phyloP scores from a whole-genome alignment of 1,139 yeast species.

The Nakaseomyces delphensis region DNA sequence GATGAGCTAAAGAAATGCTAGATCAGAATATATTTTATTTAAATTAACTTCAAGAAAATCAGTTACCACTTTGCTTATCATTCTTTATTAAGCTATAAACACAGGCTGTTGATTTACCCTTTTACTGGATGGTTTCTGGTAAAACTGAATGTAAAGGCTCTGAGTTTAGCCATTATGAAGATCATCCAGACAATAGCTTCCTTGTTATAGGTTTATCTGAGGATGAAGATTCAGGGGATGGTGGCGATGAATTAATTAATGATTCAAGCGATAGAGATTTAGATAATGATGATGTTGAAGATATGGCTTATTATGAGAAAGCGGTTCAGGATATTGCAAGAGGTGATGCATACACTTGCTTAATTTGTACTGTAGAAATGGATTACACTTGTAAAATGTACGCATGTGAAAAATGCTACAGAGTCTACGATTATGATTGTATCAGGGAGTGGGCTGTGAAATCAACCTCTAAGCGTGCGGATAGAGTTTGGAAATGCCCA shows the following conservation, averaged over 20 bases:
- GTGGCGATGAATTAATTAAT: conserved; percentile 4
- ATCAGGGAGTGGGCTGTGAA: conserved; percentile 73
- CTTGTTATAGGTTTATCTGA: conserved; percentile 13
- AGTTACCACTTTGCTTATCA: too few species aligned
- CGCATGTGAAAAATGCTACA: conserved; percentile 63
- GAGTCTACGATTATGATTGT: conserved; percentile 78
- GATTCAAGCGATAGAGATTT: conserved; percentile 1
- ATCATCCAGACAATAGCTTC: conserved; percentile 10
- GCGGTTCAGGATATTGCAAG: conserved; percentile 37
- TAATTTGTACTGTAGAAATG: conserved; percentile 78
- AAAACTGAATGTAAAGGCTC: not conserved
- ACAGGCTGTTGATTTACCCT: too few species aligned
- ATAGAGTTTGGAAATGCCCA: conserved; percentile 77
- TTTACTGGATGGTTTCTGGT: not conserved
- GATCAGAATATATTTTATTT: too few species aligned
- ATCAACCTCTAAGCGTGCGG: conserved; percentile 55
- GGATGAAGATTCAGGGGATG: conserved; percentile 5
- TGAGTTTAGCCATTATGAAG: conserved; percentile 5
- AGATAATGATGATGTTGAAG: conserved; percentile 13
- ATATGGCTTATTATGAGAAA: conserved; percentile 27
- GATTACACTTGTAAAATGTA: conserved; percentile 60
- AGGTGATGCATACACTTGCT: conserved; percentile 63
- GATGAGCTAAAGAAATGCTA: not conserved
- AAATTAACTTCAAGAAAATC: too few species aligned
- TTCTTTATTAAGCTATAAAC: too few species aligned